These are phyloP conservation scores for Coccomyxa subellipsoidea DNA, from an alignment of 163 green algal species.

Conservation along the genomic window DNA sequence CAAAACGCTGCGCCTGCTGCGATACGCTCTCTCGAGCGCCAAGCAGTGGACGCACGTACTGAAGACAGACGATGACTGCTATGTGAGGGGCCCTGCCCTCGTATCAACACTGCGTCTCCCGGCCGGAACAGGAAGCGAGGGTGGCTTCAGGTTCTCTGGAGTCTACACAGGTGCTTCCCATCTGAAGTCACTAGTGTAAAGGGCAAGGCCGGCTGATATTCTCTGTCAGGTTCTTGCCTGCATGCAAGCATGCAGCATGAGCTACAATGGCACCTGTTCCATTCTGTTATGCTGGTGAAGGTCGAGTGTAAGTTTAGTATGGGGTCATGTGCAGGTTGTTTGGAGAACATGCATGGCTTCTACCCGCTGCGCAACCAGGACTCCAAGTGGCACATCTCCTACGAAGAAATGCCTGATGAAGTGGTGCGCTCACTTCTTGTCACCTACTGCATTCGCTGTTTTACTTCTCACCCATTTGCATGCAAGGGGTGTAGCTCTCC, in stretches of 20 bases:
- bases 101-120: slow-evolving; percentile 15
- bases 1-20: slow-evolving; percentile 49
- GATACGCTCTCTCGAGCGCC: slow-evolving; percentile 23
- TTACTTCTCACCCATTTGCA: neutral
- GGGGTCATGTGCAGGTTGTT: slow-evolving; percentile 17
- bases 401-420: slow-evolving; percentile 40
- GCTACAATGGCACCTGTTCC: neutral
- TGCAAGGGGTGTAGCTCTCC: too few relatives aligned
- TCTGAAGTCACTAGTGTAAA: neutral
- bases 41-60: slow-evolving; percentile 51
- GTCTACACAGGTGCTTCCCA: neutral
- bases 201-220: neutral
- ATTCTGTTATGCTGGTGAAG: neutral
- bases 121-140: neutral
- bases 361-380: slow-evolving; percentile 27
- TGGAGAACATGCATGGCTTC: slow-evolving; percentile 53
- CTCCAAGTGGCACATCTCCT: slow-evolving; percentile 44
- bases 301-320: neutral
- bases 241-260: too few relatives aligned
- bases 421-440: slow-evolving; percentile 19
- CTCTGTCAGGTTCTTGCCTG: too few relatives aligned
- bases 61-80: slow-evolving; percentile 59
- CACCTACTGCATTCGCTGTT: too few relatives aligned
- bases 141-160: neutral
- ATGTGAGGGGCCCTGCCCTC: slow-evolving; percentile 32